Evolutionary conservation across 306 rosid genomes (phyloP), one percentile per base, ranked within the genome.

Genomic region (Trifolium repens): DNA sequence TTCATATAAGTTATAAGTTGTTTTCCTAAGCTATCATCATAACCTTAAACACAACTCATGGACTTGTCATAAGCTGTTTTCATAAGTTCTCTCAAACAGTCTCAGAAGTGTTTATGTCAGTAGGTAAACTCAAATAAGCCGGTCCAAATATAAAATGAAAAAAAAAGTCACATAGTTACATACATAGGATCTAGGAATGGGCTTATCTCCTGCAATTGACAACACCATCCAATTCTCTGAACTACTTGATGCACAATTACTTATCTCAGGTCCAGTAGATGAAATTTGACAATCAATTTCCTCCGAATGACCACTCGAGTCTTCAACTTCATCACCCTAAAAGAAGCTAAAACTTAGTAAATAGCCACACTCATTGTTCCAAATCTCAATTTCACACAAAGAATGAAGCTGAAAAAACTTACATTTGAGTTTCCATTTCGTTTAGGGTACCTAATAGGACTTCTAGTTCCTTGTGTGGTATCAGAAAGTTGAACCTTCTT

Each of bases 401-500:
- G 17, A 84, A 58, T 63, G 78, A 69, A 52, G 14, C 19, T 58
- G 59, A 57, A 58, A 50, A 50, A 69, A 12, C 89, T 85, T 73
- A 91, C 97, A 82, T 79, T 86, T 17, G 96, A 85, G 79, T 82
- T 76, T 57, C 84, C 88, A 68, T 60, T 86, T 82, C 86, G 65
- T 79, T 90, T 94, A 8, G 87, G 84, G 30, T 94, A 86, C 70
- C 87, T 90, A 49, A 90, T 69, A 24, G 98, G 98, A 83, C 97
- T 94, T 76, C 89, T 84, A 46, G 90, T 89, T 84, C 96, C 96
- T 54, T 88, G 94, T 61, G 89, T 80, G 8, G 93, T 49, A n/a
- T 94, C 97, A 12, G 94, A 82, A 69, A 87, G 89, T 65, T 94
- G 97, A 19, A 89, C 90, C 83, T 94, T 91, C 84, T 94, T 91